Evolutionary conservation across 2,329 filamentous ascomycete genomes (phyloP).

Genomic region (Aureobasidium lini): DNA sequence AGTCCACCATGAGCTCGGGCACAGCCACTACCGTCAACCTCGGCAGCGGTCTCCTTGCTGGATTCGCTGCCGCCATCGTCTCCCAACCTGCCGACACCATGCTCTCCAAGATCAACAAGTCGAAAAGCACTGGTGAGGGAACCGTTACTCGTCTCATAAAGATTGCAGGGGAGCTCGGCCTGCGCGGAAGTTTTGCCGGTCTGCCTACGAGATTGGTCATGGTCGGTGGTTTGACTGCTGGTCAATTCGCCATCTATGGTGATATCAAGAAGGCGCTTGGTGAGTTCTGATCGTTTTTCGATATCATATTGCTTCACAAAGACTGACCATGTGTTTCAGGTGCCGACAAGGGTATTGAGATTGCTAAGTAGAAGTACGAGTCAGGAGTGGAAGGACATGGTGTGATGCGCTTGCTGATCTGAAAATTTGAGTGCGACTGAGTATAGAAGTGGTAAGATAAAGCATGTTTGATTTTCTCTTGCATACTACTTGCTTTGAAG

Average conservation of each 20-base stretch:
- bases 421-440: no score
- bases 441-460: no score
- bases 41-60: slow-evolving; percentile 73
- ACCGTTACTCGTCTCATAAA: slow-evolving; percentile 74
- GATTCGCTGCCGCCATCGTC: slow-evolving; percentile 79
- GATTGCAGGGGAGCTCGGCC: slow-evolving; percentile 77
- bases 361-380: slow-evolving; percentile 35
- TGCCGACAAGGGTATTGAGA: slow-evolving; percentile 68
- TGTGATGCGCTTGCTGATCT: no score
- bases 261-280: slow-evolving; percentile 34
- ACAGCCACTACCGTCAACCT: slow-evolving; percentile 77
- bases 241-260: slow-evolving; percentile 59
- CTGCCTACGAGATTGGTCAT: slow-evolving; percentile 73
- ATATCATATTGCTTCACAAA: background rate
- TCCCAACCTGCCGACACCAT: slow-evolving; percentile 90
- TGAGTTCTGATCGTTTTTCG: slow-evolving; percentile 12
- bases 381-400: no score
- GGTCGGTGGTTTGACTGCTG: slow-evolving; percentile 66
- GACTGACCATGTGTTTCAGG: slow-evolving; percentile 40
- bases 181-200: slow-evolving; percentile 65
- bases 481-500: no score
- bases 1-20: slow-evolving; percentile 58
- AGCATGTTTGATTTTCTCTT: no score
- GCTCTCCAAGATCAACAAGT: slow-evolving; percentile 96
- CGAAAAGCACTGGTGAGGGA: slow-evolving; percentile 78